Conservation (phyloP, 129 eudicot genomes). For the Centaurea solstitialis region DNA sequence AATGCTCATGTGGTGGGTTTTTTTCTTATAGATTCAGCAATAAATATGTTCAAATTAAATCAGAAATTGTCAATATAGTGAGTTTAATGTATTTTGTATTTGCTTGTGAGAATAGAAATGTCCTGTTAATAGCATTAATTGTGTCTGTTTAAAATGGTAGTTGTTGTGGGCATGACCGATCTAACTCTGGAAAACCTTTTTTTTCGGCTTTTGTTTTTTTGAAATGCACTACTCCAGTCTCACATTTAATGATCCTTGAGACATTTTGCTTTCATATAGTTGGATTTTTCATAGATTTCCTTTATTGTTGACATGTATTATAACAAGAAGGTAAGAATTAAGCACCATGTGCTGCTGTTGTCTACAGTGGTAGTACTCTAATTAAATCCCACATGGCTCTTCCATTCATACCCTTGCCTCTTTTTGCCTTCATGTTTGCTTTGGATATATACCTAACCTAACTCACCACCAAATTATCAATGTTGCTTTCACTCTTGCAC, state of each 20-base stretch:
- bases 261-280: slow-evolving; percentile 31
- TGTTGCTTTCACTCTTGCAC: not conserved
- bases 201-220: slow-evolving; percentile 6
- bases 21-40: not conserved
- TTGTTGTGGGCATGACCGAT: slow-evolving; percentile 26
- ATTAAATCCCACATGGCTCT: slow-evolving; percentile 31
- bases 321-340: slow-evolving; percentile 24
- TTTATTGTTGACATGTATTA: slow-evolving; percentile 12
- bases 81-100: not conserved
- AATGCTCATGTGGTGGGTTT: not conserved
- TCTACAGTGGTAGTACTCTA: slow-evolving; percentile 20
- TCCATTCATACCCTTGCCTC: slow-evolving; percentile 31
- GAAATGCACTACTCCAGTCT: not conserved
- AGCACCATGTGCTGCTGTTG: slow-evolving; percentile 41
- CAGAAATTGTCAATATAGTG: not conserved
- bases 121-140: slow-evolving; percentile 20
- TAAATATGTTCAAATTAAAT: slow-evolving; percentile 11
- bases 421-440: slow-evolving; percentile 23
- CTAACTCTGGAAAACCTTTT: slow-evolving; percentile 3
- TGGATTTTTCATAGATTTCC: not conserved
- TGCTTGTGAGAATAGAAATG: slow-evolving; percentile 21
- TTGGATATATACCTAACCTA: slow-evolving; percentile 8
- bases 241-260: slow-evolving; percentile 25
- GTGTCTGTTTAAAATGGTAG: slow-evolving; percentile 18
- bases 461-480: slow-evolving; percentile 4